Conservation (phyloP, 2,329 filamentous ascomycete species). For the Beauveria rudraprayagi region DNA sequence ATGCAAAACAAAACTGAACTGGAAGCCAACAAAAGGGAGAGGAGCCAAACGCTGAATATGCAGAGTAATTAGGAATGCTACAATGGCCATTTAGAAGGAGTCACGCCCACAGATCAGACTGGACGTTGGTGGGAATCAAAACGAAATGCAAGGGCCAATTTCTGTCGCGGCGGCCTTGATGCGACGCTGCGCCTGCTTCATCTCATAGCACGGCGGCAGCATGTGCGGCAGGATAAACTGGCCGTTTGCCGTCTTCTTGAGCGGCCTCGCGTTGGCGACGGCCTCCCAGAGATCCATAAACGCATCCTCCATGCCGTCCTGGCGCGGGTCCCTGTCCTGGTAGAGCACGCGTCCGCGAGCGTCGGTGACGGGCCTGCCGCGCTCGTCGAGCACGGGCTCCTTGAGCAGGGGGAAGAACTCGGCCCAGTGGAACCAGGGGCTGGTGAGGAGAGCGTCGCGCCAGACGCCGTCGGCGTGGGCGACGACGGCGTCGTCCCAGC, state of each 20-base stretch:
- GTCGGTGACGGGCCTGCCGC: constrained; percentile 5
- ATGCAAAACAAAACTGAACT: not conserved
- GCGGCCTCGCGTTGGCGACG: constrained; percentile 16
- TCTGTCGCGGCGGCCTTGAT: not conserved
- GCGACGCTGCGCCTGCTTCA: not conserved
- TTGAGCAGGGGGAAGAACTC: constrained; percentile 17
- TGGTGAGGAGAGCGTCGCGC: constrained; percentile 16
- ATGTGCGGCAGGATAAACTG: constrained; percentile 15
- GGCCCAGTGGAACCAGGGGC: constrained; percentile 22
- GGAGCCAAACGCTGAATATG: not conserved
- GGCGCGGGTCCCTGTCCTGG: constrained; percentile 9
- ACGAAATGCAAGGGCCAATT: not conserved
- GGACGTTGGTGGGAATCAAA: not conserved
- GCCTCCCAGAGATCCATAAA: constrained; percentile 21
- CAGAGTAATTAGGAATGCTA: not conserved
- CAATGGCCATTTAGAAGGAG: not conserved
- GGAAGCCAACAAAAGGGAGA: not conserved
- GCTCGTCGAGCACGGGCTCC: constrained; percentile 13
- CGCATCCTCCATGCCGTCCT: constrained; percentile 16
- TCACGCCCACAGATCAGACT: not conserved
- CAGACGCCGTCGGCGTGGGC: constrained; percentile 20
- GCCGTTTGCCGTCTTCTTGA: constrained; percentile 16
- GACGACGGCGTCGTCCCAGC: constrained; percentile 14
- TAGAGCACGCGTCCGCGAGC: constrained; percentile 10
- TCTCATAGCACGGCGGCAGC: constrained; percentile 6